Base-by-base conservation (phyloP, 805 yeast species). In the Suhomyces sp. region DNA sequence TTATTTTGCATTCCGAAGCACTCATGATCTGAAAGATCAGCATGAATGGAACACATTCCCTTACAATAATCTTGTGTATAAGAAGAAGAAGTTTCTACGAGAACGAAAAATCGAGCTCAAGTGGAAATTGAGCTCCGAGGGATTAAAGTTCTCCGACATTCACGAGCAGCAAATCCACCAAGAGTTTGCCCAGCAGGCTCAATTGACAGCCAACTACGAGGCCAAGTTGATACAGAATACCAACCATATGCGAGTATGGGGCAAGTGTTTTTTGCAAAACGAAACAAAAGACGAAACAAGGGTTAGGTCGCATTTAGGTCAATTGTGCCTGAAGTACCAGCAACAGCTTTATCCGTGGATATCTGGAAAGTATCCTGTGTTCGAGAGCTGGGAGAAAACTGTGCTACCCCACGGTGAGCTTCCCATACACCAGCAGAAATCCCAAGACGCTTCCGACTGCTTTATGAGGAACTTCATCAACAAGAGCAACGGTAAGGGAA, bases 311-410 rank as follows among this genome's bases (percentile, higher is more conserved):
- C 38, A 45, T 15, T 27, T 33, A 10, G 24, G 33, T 12, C 8
- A 29, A 9, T 26, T 17, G 2, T 35, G 49, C 9, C 65, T 69
- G 50, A 13, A 53, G 0, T 44, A 31, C 5, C 54, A 53, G 26
- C 65, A 61, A 22, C 17, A 41, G 12, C 54, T 67, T 13, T 68
- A 60, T 47, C 75, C 76, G 4, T 72, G 73, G 73, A 40, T 70
- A n/a, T 56, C 68, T 8, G 54, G 60, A n/a, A 45, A 57, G 4
- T 54, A 46, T 9, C 74, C 76, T 1, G 31, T n/a, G 1, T 60
- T 60, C 41, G 57, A 58, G 23, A 52, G 55, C 46, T 61, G 64
- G 65, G 54, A 56, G 23, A 50, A 51, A 22, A 35, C 57, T 8
- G 44, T 44, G 29, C 41, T 61, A 4, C 46, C 40, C 4, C 8